These are phyloP conservation scores for Globisporangium middletonii DNA, from an alignment of 352 stramenopile genomes.

Conservation along the genomic window DNA sequence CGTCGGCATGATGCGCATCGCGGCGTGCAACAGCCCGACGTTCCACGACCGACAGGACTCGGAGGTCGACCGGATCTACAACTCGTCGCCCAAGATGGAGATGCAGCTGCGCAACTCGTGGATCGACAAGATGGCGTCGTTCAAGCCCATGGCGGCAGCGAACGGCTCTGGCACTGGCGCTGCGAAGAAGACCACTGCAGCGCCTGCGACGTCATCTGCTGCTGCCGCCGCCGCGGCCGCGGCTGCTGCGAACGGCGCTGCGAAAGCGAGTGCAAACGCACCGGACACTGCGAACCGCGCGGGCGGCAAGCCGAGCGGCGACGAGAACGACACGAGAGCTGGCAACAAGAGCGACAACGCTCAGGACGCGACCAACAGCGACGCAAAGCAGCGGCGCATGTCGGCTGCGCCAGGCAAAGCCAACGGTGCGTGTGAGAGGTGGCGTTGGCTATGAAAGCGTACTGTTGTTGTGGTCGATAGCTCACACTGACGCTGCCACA, in stretches of 20 bases:
- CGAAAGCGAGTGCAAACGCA: slow-evolving; percentile 1
- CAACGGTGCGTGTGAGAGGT: slow-evolving; percentile 7
- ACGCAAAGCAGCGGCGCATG: slow-evolving; percentile 10
- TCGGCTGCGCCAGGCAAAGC: slow-evolving; percentile 8
- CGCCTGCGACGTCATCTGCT: slow-evolving; percentile 8
- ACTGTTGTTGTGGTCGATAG: too few relatives aligned
- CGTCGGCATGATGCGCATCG: slow-evolving; percentile 75
- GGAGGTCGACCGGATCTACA: slow-evolving; percentile 87
- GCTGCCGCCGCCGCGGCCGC: neutral
- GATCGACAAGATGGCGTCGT: slow-evolving; percentile 83
- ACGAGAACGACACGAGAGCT: slow-evolving; percentile 1
- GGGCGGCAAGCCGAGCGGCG: slow-evolving; percentile 11
- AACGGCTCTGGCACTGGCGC: slow-evolving; percentile 15
- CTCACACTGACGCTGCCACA: neutral
- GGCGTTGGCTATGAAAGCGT: too few relatives aligned
- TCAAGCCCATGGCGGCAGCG: slow-evolving; percentile 40
- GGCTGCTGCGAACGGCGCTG: neutral
- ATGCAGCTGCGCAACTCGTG: slow-evolving; percentile 83
- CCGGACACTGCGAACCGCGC: slow-evolving; percentile 11
- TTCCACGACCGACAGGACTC: slow-evolving; percentile 89
- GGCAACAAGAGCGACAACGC: slow-evolving; percentile 9
- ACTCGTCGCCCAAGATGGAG: slow-evolving; percentile 86
- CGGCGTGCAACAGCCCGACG: slow-evolving; percentile 78
- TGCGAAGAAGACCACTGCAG: slow-evolving; percentile 44
- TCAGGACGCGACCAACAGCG: slow-evolving; percentile 3